phyloP scores from a whole-genome alignment of 1,284 basidiomycete species.

The Puccinia triticina region DNA sequence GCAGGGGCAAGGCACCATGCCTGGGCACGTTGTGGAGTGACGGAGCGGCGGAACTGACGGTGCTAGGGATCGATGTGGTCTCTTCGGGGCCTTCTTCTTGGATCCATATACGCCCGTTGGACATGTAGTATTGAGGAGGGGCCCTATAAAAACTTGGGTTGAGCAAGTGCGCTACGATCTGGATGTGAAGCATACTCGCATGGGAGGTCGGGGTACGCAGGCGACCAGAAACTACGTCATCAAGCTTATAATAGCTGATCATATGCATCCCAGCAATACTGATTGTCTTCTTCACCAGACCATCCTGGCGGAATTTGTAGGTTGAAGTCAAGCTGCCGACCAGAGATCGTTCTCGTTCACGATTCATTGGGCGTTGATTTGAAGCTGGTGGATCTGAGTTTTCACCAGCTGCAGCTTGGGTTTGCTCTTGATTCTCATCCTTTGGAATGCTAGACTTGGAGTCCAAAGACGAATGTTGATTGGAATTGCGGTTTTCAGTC shows the following conservation, averaged over 20 bases:
- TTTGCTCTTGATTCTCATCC: constrained; percentile 54
- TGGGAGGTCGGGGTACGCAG: constrained; percentile 36
- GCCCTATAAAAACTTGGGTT: constrained; percentile 27
- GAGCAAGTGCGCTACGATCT: constrained; percentile 15
- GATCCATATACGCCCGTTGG: constrained; percentile 16
- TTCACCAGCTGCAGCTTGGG: constrained; percentile 52
- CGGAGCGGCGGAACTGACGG: not conserved
- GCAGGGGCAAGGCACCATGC: not conserved
- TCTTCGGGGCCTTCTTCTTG: constrained; percentile 43
- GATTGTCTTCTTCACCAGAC: constrained; percentile 83
- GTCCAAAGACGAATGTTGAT: not conserved
- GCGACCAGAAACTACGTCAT: constrained; percentile 40
- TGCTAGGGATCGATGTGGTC: not conserved
- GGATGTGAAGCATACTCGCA: not conserved
- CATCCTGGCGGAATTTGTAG: constrained; percentile 85
- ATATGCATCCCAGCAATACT: constrained; percentile 51
- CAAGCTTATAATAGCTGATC: constrained; percentile 50
- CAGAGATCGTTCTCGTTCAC: constrained; percentile 71
- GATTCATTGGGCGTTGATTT: constrained; percentile 68
- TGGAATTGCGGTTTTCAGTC: not conserved
- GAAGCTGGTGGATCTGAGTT: constrained; percentile 57
- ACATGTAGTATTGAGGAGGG: constrained; percentile 6
- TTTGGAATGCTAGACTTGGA: not conserved
- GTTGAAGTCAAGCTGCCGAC: constrained; percentile 86
- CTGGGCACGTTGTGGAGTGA: not conserved